Evolutionary conservation across 805 yeast species (phyloP), one percentile per base, ranked within the genome.

Genomic region (Wickerhamiella galacta): DNA sequence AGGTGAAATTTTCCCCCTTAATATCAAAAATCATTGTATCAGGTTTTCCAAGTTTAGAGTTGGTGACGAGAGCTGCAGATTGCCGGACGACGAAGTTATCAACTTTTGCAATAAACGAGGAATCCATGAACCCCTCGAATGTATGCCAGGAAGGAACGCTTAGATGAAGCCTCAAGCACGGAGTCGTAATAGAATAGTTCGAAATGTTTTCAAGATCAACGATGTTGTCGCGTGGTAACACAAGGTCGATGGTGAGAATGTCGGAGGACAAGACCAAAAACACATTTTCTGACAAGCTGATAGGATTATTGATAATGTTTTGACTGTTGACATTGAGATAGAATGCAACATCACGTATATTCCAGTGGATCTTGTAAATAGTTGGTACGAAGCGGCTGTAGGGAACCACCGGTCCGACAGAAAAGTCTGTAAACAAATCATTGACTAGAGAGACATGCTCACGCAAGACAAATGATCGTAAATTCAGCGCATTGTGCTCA

Each of bases 61-160:
- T 34, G 0, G 76, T 66, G 52, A 80, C 77, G 39, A 36, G 23
- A 0, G 75, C 68, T 50, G 82, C 80, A 0, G 73, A 64, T 0
- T 95, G 93, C 1, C 54, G 53, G 12, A 82, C 52, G 2, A 49
- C 53, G 44, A 83, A 75, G 34, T 73, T 65, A 18, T 65, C 58
- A 0, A 83, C 70, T 39, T 72, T 58, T 0, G 94, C 96, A 39
- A 82, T 63, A 11, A 67, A 66, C 14, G 65, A 68, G 9, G 66
- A 55, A 30, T 65, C 64, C 57, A 79, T 51, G 42, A 87, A 87
- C 30, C 76, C 74, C 34, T 72, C 68, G 17, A 72, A 58, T 0
- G 96, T 85, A 47, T 82, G 92, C 94, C 96, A 90, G 1, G 87
- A 76, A 0, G 98, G 96, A 0, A 90, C 70, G 36, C 73, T 76